Percentiles rank a stretch among this genome's conserved stretches.
Conservation (phyloP, 495 filamentous ascomycete species). For the Venustampulla echinocandica region DNA sequence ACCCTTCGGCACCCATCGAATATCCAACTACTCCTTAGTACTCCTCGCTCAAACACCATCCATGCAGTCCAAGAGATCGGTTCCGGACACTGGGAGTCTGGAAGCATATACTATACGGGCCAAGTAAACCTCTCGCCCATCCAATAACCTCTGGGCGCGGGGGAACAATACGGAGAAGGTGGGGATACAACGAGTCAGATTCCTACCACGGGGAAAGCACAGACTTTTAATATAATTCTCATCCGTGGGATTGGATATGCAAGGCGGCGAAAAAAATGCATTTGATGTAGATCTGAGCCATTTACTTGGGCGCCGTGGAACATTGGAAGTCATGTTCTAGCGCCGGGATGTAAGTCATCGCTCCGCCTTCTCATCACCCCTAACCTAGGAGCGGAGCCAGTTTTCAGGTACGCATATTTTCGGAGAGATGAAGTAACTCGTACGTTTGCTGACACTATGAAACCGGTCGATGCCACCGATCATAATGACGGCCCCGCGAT, state of each 20-base stretch:
- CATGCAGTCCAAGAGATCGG: too few species aligned
- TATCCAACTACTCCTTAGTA: too few species aligned
- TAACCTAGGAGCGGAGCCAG: not conserved
- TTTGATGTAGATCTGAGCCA: slow-evolving; percentile 51
- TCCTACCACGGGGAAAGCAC: slow-evolving; percentile 52
- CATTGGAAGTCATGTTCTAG: slow-evolving; percentile 54
- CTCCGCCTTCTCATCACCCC: slow-evolving; percentile 25
- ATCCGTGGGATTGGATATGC: slow-evolving; percentile 52
- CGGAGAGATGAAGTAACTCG: not conserved
- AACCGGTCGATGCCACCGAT: not conserved
- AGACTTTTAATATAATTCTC: slow-evolving; percentile 43
- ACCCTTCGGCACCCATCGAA: too few species aligned
- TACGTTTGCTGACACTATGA: not conserved
- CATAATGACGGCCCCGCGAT: not conserved
- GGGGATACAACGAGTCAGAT: too few species aligned
- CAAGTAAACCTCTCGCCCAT: too few species aligned
- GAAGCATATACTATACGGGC: too few species aligned
- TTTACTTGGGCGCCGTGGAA: slow-evolving; percentile 42
- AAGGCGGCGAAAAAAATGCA: slow-evolving; percentile 58
- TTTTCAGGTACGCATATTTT: not conserved
- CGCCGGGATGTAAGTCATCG: slow-evolving; percentile 48
- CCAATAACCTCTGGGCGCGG: too few species aligned
- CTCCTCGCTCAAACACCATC: too few species aligned
- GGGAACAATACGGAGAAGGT: too few species aligned
- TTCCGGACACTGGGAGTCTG: too few species aligned